phyloP scores from a whole-genome alignment of 805 yeast genomes.

The Candida michaelii region DNA sequence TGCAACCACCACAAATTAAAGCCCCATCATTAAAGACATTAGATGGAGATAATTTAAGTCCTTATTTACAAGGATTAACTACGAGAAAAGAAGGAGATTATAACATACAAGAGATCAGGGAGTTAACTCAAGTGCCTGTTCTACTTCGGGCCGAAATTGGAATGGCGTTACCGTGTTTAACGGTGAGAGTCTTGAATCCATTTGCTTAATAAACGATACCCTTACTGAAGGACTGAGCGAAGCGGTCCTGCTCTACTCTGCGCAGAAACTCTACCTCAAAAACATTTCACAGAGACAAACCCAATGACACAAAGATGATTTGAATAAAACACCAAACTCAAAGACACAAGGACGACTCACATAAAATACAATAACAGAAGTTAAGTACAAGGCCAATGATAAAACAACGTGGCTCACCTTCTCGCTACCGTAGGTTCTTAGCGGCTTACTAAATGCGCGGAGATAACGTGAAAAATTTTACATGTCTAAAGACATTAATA shows the following conservation, averaged over 20 bases:
- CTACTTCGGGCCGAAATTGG: conserved; percentile 89
- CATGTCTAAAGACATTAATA: neutral
- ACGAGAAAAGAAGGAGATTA: conserved; percentile 61
- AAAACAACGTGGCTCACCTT: no score
- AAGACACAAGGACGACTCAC: neutral
- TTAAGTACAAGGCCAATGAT: no score
- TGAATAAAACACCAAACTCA: no score
- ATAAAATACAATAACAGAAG: conserved; percentile 14
- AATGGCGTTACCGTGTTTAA: conserved; percentile 92
- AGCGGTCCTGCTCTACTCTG: no score
- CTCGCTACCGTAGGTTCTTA: no score
- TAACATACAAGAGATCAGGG: conserved; percentile 78
- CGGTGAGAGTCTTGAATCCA: conserved; percentile 90
- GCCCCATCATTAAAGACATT: conserved; percentile 24
- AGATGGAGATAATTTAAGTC: conserved; percentile 37
- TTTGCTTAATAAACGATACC: conserved; percentile 42
- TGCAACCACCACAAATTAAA: conserved; percentile 47
- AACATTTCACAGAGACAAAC: no score
- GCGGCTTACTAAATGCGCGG: neutral
- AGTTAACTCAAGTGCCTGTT: conserved; percentile 77
- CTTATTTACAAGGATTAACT: conserved; percentile 56
- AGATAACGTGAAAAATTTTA: conserved; percentile 1
- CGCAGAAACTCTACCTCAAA: no score
- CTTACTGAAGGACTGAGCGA: no score
- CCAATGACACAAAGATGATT: no score